Conservation (phyloP, 2,329 filamentous ascomycete species). For the Bisporella sp. region DNA sequence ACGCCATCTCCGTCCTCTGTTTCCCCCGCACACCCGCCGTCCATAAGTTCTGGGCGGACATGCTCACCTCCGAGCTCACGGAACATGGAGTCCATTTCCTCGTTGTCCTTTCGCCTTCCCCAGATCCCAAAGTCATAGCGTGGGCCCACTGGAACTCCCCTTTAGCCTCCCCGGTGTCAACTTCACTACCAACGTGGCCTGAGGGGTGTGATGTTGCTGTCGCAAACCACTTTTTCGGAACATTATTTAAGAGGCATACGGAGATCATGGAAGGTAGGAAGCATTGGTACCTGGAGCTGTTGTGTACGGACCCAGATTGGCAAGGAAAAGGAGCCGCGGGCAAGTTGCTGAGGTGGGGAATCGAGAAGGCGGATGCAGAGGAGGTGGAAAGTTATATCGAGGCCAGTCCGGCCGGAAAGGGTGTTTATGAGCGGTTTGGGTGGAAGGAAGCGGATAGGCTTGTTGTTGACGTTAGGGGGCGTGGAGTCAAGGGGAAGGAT, state of each 20-base stretch:
- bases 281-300: conserved; percentile 43
- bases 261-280: conserved; percentile 33
- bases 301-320: conserved; percentile 35
- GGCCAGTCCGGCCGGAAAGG: conserved; percentile 39
- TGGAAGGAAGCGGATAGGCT: conserved; percentile 35
- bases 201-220: conserved; percentile 30
- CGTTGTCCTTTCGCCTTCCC: conserved; percentile 28
- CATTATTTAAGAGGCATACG: conserved; percentile 29
- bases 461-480: conserved; percentile 31
- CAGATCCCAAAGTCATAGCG: conserved; percentile 28
- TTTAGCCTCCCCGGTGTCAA: conserved; percentile 14
- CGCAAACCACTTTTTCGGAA: conserved; percentile 34
- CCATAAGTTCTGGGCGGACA: conserved; percentile 30
- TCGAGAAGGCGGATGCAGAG: conserved; percentile 36
- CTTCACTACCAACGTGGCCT: conserved; percentile 32
- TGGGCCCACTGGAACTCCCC: conserved; percentile 42
- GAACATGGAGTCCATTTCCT: conserved; percentile 33
- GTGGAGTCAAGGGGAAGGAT: conserved; percentile 9
- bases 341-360: conserved; percentile 40
- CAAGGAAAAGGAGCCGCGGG: conserved; percentile 40
- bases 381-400: conserved; percentile 41
- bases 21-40: conserved; percentile 28
- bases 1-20: conserved; percentile 30
- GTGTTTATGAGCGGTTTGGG: conserved; percentile 41
- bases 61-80: conserved; percentile 32